These are phyloP conservation scores for Fusarium brachygibbosum DNA, from an alignment of 2,329 filamentous ascomycete species.

Conservation along the genomic window DNA sequence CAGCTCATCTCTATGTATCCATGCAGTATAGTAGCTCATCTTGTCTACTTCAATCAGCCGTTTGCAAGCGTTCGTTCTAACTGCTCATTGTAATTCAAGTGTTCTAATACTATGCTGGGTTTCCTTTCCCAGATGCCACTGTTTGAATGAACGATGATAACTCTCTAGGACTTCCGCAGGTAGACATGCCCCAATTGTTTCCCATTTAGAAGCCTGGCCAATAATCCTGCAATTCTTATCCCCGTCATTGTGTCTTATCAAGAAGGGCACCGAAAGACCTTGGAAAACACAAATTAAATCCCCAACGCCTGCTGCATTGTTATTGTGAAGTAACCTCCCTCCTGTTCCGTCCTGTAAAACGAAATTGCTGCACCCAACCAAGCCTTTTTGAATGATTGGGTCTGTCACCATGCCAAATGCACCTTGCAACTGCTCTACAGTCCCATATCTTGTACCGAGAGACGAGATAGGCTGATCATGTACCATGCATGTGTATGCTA, in stretches of 20 bases:
- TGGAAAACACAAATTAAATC: conserved; percentile 17
- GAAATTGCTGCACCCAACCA: conserved; percentile 12
- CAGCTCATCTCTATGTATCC: neutral
- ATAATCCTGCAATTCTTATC: rapidly evolving
- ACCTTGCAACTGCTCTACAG: neutral
- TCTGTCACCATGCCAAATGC: conserved; percentile 3
- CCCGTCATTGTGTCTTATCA: rapidly evolving
- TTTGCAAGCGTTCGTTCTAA: rapidly evolving
- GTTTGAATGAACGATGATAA: neutral
- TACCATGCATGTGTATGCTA: conserved; percentile 25
- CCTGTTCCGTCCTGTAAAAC: conserved; percentile 11
- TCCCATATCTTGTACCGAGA: neutral
- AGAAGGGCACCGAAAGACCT: neutral
- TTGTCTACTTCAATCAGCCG: neutral
- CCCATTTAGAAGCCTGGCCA: neutral
- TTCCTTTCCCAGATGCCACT: rapidly evolving
- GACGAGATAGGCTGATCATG: neutral
- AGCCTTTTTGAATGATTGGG: neutral
- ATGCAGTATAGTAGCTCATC: neutral
- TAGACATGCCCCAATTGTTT: neutral
- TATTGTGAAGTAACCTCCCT: neutral
- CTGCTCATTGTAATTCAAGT: neutral
- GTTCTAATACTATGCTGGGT: rapidly evolving
- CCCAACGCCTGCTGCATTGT: neutral
- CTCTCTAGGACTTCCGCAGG: neutral